Evolutionary conservation across 352 stramenopile genomes (phyloP).

Genomic region (Pythium chondricola): DNA sequence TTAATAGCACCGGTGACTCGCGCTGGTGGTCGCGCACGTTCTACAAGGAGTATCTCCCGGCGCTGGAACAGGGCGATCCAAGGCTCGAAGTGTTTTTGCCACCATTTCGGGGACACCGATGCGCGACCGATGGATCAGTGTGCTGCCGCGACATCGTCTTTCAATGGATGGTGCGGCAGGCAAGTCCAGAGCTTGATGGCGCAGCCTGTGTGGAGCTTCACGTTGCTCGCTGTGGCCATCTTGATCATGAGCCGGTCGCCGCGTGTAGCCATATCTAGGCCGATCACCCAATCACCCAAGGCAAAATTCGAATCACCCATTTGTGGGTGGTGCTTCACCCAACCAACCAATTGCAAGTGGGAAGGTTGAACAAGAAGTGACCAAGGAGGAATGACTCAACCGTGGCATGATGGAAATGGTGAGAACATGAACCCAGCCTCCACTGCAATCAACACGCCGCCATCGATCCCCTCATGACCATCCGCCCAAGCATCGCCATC

Average conservation of each 20-base stretch:
- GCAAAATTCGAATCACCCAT: constrained; percentile 18
- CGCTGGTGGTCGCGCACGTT: constrained; percentile 44
- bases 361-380: too few relatives aligned
- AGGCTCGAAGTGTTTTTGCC: constrained; percentile 35
- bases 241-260: not conserved
- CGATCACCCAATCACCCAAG: constrained; percentile 17
- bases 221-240: not conserved
- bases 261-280: constrained; percentile 15
- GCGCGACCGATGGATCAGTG: not conserved
- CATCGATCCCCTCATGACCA: too few relatives aligned
- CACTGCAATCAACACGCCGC: too few relatives aligned
- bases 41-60: constrained; percentile 31
- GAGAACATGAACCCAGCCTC: not conserved
- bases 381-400: too few relatives aligned
- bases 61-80: constrained; percentile 37
- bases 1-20: constrained; percentile 20
- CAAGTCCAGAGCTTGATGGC: not conserved
- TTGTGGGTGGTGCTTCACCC: too few relatives aligned
- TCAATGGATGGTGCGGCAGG: too few relatives aligned
- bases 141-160: not conserved
- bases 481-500: not conserved
- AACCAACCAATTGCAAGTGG: too few relatives aligned
- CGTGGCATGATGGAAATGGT: too few relatives aligned
- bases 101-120: constrained; percentile 20
- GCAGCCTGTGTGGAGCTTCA: too few relatives aligned